These are phyloP conservation scores for Pseudocercospora cruenta DNA, from an alignment of 2,329 filamentous ascomycete genomes.

Conservation along the genomic window DNA sequence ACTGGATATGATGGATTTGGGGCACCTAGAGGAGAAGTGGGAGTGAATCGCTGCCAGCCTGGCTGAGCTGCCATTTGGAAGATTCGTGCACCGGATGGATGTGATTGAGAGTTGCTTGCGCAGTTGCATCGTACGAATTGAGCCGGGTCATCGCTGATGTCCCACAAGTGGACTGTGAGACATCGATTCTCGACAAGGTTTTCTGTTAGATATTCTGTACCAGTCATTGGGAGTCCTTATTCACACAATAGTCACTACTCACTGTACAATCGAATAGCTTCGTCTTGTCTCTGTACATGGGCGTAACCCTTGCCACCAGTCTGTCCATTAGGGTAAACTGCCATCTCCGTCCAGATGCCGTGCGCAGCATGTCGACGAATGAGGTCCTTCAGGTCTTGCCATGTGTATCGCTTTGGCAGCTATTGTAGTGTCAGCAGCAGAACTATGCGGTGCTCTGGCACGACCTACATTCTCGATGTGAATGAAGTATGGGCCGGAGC, in stretches of 20 bases:
- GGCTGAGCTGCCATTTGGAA: slow-evolving; percentile 21
- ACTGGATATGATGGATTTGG: slow-evolving; percentile 3
- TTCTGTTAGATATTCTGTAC: slow-evolving; percentile 32
- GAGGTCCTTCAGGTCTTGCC: slow-evolving; percentile 40
- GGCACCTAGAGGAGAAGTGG: slow-evolving; percentile 18
- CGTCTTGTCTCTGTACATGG: slow-evolving; percentile 30
- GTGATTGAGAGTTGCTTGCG: slow-evolving; percentile 11
- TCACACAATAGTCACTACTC: slow-evolving; percentile 11
- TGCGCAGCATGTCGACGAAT: slow-evolving; percentile 33
- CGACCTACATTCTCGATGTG: slow-evolving; percentile 29
- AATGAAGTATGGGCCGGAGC: slow-evolving; percentile 25
- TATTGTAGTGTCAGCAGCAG: slow-evolving; percentile 15
- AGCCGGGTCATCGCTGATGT: slow-evolving; percentile 27
- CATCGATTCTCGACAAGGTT: slow-evolving; percentile 27
- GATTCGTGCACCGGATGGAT: slow-evolving; percentile 21
- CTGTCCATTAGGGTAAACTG: slow-evolving; percentile 27
- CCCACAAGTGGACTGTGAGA: slow-evolving; percentile 36
- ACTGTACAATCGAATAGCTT: slow-evolving; percentile 35
- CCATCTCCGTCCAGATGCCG: slow-evolving; percentile 37
- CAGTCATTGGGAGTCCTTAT: slow-evolving; percentile 7
- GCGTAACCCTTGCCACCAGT: slow-evolving; percentile 31
- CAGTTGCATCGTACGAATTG: slow-evolving; percentile 33
- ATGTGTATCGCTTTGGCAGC: slow-evolving; percentile 36
- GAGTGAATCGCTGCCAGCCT: slow-evolving; percentile 28
- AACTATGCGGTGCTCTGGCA: not conserved